Conservation (phyloP, 441 rosid genomes). For the Theobroma grandiflorum region DNA sequence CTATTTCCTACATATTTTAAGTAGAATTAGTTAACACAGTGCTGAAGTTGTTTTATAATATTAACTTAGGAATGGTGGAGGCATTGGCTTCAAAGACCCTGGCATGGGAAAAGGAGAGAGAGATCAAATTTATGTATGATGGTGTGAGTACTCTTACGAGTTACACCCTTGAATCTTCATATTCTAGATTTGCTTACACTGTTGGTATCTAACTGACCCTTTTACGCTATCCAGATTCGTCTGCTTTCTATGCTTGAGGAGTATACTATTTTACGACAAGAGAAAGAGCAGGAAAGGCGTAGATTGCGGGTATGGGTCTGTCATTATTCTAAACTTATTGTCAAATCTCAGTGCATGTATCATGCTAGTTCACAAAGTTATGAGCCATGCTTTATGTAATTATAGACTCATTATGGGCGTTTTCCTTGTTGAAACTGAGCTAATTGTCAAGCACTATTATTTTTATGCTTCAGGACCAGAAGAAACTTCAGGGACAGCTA, state of each 20-base stretch:
- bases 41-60: constrained; percentile 22
- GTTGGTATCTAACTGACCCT: constrained; percentile 23
- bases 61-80: constrained; percentile 78
- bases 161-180: constrained; percentile 6
- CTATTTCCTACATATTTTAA: not conserved
- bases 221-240: constrained; percentile 54
- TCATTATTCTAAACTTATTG: not conserved
- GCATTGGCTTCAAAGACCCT: constrained; percentile 83
- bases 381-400: not conserved
- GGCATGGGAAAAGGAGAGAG: constrained; percentile 94
- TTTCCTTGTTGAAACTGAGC: constrained; percentile 16
- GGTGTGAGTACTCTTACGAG: constrained; percentile 65
- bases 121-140: constrained; percentile 79
- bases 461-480: constrained; percentile 68
- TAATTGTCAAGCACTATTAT: constrained; percentile 53
- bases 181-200: not conserved
- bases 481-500: constrained; percentile 91
- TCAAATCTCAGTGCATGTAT: not conserved
- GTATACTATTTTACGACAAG: constrained; percentile 73
- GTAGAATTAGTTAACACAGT: not conserved
- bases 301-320: constrained; percentile 73
- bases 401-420: not conserved
- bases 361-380: not conserved
- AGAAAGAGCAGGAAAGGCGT: constrained; percentile 94
- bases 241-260: constrained; percentile 95